phyloP scores from a whole-genome alignment of 495 filamentous ascomycete genomes.

The Terfezia boudieri region DNA sequence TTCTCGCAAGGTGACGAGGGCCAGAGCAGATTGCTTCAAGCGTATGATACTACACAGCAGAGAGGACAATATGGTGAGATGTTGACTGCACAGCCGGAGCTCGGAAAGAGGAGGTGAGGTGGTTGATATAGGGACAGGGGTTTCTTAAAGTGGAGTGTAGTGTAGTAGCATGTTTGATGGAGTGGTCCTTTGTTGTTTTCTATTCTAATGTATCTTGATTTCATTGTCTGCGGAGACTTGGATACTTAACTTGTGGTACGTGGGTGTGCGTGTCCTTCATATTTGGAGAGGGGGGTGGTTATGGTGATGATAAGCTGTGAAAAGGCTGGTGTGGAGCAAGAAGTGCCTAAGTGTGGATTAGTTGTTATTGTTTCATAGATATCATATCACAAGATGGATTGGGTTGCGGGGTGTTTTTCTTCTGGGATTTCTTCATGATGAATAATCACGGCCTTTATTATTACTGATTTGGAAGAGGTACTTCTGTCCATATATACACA shows the following conservation, averaged over 20 bases:
- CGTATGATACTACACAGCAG: constrained; percentile 87
- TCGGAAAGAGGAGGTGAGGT: background rate
- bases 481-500: too few species aligned
- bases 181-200: background rate
- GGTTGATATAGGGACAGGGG: background rate
- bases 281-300: background rate
- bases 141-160: background rate
- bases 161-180: background rate
- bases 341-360: too few species aligned
- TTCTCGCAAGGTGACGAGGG: constrained; percentile 96
- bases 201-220: background rate
- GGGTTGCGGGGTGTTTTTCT: too few species aligned
- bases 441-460: too few species aligned
- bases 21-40: constrained; percentile 78
- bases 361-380: too few species aligned
- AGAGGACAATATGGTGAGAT: constrained; percentile 92
- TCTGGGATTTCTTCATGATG: too few species aligned
- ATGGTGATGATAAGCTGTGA: background rate
- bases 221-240: background rate
- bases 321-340: too few species aligned
- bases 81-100: constrained; percentile 32
- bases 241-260: background rate
- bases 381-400: too few species aligned
- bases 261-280: background rate
- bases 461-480: too few species aligned